Conservation (phyloP, 176 grass and related monocot species). For the Lolium perenne region DNA sequence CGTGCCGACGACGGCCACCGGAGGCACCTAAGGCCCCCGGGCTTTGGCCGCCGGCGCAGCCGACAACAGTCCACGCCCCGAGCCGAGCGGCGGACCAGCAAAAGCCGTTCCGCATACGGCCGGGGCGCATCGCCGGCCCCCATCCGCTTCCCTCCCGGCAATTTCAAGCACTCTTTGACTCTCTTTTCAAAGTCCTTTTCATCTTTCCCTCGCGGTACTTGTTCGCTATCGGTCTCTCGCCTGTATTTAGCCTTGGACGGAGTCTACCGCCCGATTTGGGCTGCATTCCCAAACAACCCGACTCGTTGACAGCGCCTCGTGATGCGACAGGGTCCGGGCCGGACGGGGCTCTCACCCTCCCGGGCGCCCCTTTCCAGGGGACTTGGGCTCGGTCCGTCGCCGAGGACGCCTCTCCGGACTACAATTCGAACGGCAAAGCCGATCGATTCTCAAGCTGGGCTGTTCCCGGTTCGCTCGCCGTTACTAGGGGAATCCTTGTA, state of each 20-base stretch:
- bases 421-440: background rate
- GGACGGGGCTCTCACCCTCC: conserved; percentile 63
- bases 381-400: conserved; percentile 9
- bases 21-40: too few species aligned
- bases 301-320: conserved; percentile 58
- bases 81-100: background rate
- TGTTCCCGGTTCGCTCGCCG: background rate
- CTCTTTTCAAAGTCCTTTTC: conserved; percentile 77
- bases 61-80: too few species aligned
- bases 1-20: too few species aligned
- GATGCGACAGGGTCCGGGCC: conserved; percentile 57
- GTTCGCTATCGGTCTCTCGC: conserved; percentile 57
- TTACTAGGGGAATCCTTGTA: conserved; percentile 25
- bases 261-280: conserved; percentile 53
- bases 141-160: conserved; percentile 71
- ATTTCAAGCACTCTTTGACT: conserved; percentile 84
- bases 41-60: too few species aligned
- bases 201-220: conserved; percentile 62
- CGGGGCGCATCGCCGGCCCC: conserved; percentile 54
- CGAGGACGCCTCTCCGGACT: too few species aligned
- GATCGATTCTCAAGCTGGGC: conserved; percentile 14
- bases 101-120: background rate
- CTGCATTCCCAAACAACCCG: conserved; percentile 66
- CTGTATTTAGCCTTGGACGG: conserved; percentile 59
- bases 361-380: conserved; percentile 54